These are phyloP conservation scores for Paramecium octaurelia DNA, from an alignment of 73 alveolate genomes.

Conservation along the genomic window DNA sequence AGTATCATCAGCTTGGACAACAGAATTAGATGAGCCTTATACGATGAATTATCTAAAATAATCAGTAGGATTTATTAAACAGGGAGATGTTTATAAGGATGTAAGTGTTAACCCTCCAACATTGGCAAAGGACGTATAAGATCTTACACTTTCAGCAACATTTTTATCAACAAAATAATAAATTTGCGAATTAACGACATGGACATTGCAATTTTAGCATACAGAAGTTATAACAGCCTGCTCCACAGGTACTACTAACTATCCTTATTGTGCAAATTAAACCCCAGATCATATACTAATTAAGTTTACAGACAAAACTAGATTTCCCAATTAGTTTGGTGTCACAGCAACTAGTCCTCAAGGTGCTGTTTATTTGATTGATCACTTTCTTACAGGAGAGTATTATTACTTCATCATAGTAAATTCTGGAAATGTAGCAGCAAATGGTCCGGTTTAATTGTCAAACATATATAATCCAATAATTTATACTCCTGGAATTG, in stretches of 20 bases:
- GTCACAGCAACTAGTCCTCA: not conserved
- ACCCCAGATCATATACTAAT: not conserved
- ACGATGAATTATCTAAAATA: constrained; percentile 14
- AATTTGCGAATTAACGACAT: not conserved
- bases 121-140: not conserved
- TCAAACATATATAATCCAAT: not conserved
- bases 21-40: constrained; percentile 50
- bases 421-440: not conserved
- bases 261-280: not conserved
- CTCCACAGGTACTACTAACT: not conserved
- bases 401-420: not conserved
- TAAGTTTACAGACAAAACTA: not conserved
- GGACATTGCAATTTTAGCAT: not conserved
- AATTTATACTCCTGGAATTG: not conserved
- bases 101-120: constrained; percentile 2
- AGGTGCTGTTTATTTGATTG: not conserved
- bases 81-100: constrained; percentile 3
- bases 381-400: not conserved
- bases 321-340: not conserved
- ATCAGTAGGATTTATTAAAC: not conserved
- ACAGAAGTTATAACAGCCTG: not conserved
- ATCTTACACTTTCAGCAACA: constrained; percentile 18
- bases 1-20: constrained; percentile 44
- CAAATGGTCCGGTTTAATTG: not conserved
- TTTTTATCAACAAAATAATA: not conserved